Evolutionary conservation across 1,139 yeast genomes (phyloP), one percentile per base, ranked within the genome.

Genomic region (Williopsis jadinii): DNA sequence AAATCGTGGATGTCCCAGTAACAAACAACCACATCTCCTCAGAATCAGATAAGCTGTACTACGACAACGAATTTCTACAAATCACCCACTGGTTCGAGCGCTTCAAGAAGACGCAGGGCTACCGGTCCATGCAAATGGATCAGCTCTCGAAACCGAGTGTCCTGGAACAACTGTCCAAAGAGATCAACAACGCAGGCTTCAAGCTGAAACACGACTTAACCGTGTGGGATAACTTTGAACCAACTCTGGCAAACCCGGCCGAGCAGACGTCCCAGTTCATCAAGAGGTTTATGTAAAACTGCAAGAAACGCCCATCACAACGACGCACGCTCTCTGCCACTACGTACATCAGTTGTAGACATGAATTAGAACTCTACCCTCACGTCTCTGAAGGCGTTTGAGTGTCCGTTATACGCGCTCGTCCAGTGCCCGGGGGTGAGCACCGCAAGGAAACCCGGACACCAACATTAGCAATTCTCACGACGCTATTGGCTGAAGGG

Each of bases 61-160:
- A 66, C 52, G 77, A 73, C 50, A 56, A 61, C 12, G 73, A 80
- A 40, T 71, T 71, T 30, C 56, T 80, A 11, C 69, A 73, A 3
- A 66, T 75, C n/a, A 62, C 71, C 40, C 67, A 63, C 46, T 52
- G 49, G 49, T 39, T 54, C 12, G 43, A 51, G 8, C n/a, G 11
- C 6, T 31, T 31, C 14, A 26, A 34, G 11, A 39, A 40, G 9
- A 34, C 46, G 1, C 49, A 51, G 30, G 39, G 39, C 8, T 48
- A 37, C 13, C 37, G 40, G 28, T 41, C 38, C 5, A 14, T 54
- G 11, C 43, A 30, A 29, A 13, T 53, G 30, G 41, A 47, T 2
- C 38, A 48, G n/a, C 29, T 49, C 24, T 5, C 6, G 8, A 39
- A 38, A 27, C 34, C 39, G 8, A 24, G 29, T 1, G 35, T 47